Conservation (phyloP, 83 land plant genomes). For the Thuja plicata region DNA sequence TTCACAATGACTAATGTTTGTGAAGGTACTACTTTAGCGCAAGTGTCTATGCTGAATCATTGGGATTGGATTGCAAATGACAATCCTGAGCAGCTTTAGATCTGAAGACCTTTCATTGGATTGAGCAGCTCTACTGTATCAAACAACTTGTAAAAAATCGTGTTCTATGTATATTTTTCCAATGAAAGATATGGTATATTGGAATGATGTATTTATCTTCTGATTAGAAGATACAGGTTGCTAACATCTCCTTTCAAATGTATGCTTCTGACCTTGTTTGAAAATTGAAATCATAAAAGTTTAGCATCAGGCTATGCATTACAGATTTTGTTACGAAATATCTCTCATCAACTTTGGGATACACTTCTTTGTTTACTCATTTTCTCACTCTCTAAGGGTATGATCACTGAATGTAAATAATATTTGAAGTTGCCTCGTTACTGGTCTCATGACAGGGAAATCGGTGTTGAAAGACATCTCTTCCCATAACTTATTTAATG, state of each 20-base stretch:
- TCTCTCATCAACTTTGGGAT: background rate
- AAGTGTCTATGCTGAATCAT: background rate
- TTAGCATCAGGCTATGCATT: background rate
- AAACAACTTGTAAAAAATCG: background rate
- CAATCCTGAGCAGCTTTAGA: background rate
- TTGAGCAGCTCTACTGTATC: constrained; percentile 2
- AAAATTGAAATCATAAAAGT: background rate
- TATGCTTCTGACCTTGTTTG: background rate
- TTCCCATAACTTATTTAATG: background rate
- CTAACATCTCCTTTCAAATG: constrained; percentile 5
- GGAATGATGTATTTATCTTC: background rate
- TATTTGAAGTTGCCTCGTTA: background rate
- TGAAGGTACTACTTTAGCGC: background rate
- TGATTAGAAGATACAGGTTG: constrained; percentile 9
- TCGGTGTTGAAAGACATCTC: background rate
- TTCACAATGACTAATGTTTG: background rate
- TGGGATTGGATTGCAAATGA: background rate
- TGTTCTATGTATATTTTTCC: background rate
- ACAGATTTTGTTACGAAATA: background rate
- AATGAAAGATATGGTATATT: background rate
- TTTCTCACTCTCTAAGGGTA: background rate
- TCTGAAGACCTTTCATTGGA: constrained; percentile 10
- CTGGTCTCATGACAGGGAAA: background rate
- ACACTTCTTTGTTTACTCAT: background rate
- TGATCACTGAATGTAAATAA: background rate